Conservation (phyloP, 2,329 filamentous ascomycete genomes). For the Penicillium sp. region DNA sequence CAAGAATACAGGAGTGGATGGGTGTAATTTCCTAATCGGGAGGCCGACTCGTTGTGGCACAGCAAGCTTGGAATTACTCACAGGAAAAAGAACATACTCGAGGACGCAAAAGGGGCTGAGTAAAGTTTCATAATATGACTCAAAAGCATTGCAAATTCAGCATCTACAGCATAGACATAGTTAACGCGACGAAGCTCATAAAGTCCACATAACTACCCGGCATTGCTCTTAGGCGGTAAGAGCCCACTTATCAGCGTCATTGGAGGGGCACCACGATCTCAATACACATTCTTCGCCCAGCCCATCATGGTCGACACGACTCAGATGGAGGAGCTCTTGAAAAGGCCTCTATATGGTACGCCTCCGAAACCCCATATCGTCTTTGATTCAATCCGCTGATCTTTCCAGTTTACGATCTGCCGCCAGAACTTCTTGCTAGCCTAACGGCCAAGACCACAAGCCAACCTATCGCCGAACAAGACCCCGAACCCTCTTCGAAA, state of each 20-base stretch:
- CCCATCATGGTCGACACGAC: slow-evolving; percentile 20
- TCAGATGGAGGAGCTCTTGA: slow-evolving; percentile 40
- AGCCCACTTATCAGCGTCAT: slow-evolving; percentile 14
- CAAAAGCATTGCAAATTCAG: neutral
- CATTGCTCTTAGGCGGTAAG: slow-evolving; percentile 16
- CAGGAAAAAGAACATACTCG: neutral
- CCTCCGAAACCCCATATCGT: neutral
- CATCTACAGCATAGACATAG: neutral
- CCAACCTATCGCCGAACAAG: slow-evolving; percentile 25
- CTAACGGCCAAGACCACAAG: slow-evolving; percentile 58
- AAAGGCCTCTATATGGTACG: slow-evolving; percentile 51
- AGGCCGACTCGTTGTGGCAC: slow-evolving; percentile 3
- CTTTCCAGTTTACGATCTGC: slow-evolving; percentile 73
- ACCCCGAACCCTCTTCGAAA: slow-evolving; percentile 18
- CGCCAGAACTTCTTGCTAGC: slow-evolving; percentile 66
- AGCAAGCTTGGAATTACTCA: neutral
- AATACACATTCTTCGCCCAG: slow-evolving; percentile 10
- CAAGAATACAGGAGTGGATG: neutral
- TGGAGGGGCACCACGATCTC: slow-evolving; percentile 15
- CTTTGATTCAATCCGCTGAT: slow-evolving; percentile 13
- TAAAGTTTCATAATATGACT: neutral
- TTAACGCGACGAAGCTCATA: neutral
- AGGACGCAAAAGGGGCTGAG: neutral
- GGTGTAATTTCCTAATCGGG: slow-evolving; percentile 2
- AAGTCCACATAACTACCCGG: slow-evolving; percentile 3